A percentile compares a stretch with the other conserved stretches of the same genome.
Conservation (phyloP, 1,284 basidiomycete genomes). For the Salmacisia buchloeana region DNA sequence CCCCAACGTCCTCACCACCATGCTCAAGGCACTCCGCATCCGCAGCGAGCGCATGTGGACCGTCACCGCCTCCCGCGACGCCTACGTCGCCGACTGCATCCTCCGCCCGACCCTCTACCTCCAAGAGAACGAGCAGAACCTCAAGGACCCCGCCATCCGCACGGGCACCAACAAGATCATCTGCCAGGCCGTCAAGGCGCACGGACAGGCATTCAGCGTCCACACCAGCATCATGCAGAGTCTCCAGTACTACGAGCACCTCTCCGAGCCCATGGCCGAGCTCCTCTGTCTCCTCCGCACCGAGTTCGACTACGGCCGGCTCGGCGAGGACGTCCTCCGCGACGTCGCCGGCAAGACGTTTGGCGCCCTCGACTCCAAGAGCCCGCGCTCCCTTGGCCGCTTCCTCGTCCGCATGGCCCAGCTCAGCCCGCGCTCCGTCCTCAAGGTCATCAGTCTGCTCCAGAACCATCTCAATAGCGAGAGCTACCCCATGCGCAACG, state of each 20-base stretch:
- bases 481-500: slow-evolving; percentile 84
- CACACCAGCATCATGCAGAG: slow-evolving; percentile 87
- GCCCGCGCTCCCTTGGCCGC: slow-evolving; percentile 74
- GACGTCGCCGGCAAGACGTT: slow-evolving; percentile 77
- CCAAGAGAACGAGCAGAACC: slow-evolving; percentile 77
- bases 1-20: slow-evolving; percentile 33
- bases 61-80: slow-evolving; percentile 34
- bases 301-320: slow-evolving; percentile 81
- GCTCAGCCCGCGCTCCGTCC: slow-evolving; percentile 72
- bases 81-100: slow-evolving; percentile 44
- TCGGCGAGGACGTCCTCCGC: slow-evolving; percentile 81
- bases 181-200: slow-evolving; percentile 84
- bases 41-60: slow-evolving; percentile 41
- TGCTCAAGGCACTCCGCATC: slow-evolving; percentile 32
- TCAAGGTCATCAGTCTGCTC: slow-evolving; percentile 83
- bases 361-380: slow-evolving; percentile 75
- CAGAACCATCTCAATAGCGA: slow-evolving; percentile 85
- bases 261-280: slow-evolving; percentile 89
- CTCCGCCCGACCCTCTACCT: slow-evolving; percentile 72
- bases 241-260: slow-evolving; percentile 88
- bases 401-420: slow-evolving; percentile 82
- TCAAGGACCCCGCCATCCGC: slow-evolving; percentile 72
- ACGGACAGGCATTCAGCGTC: slow-evolving; percentile 64
- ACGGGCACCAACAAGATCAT: slow-evolving; percentile 78
- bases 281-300: slow-evolving; percentile 72